phyloP scores from a whole-genome alignment of 176 grass and related monocot species.

The Bothriochloa decipiens region DNA sequence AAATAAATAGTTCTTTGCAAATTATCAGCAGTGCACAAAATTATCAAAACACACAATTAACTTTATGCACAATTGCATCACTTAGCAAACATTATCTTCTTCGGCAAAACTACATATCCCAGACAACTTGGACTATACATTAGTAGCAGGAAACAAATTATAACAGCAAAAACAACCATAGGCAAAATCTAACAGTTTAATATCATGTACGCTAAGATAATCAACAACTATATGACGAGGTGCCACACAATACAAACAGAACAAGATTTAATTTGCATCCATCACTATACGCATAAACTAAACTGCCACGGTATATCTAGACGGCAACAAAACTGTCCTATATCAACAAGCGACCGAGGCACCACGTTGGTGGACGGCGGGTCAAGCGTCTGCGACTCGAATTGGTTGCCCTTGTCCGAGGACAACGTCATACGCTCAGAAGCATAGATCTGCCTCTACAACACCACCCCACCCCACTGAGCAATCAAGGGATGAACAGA shows the following conservation, averaged over 20 bases:
- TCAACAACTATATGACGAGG: not conserved
- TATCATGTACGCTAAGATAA: not conserved
- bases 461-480: no score
- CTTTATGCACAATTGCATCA: not conserved
- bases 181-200: not conserved
- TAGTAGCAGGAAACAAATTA: not conserved
- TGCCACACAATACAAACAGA: not conserved
- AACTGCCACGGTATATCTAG: not conserved
- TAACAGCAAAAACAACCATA: not conserved
- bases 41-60: not conserved
- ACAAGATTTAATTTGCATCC: not conserved
- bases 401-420: not conserved
- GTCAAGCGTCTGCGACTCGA: no score
- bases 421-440: no score
- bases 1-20: not conserved
- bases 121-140: not conserved
- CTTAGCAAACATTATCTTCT: not conserved
- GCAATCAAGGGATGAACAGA: no score
- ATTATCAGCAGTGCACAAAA: not conserved
- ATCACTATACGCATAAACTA: not conserved
- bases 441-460: no score
- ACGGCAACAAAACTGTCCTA: not conserved
- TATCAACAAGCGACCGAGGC: not conserved
- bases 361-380: not conserved
- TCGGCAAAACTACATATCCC: not conserved